These are phyloP conservation scores for Aquanectria penicillioides DNA, from an alignment of 2,329 filamentous ascomycete genomes.

Conservation along the genomic window DNA sequence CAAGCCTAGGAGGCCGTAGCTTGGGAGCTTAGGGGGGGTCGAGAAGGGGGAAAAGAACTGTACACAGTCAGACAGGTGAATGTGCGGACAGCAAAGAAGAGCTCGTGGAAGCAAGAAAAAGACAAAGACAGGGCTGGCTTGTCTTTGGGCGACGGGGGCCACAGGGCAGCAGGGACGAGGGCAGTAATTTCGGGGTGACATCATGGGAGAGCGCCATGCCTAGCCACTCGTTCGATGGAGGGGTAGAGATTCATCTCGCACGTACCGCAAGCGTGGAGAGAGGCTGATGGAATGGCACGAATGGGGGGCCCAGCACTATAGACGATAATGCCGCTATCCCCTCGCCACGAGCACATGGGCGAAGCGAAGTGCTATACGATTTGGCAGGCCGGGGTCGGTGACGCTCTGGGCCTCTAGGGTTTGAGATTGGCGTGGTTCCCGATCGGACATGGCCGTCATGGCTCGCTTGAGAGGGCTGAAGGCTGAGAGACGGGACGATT, in stretches of 20 bases:
- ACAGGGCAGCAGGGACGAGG: conserved; percentile 11
- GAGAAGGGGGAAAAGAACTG: not conserved
- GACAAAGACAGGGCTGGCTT: not conserved
- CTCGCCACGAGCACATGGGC: not conserved
- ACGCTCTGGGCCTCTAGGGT: not conserved
- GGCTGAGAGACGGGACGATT: not conserved
- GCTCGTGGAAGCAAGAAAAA: conserved; percentile 1
- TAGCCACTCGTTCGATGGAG: conserved; percentile 28
- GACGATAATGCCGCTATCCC: conserved; percentile 17
- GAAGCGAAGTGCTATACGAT: conserved; percentile 3
- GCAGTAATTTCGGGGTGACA: conserved; percentile 32
- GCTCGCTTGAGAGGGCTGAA: conserved; percentile 4
- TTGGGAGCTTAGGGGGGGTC: not conserved
- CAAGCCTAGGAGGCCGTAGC: not conserved
- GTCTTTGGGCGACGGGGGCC: not conserved
- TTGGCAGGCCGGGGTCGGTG: conserved; percentile 6
- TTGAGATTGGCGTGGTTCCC: conserved; percentile 6
- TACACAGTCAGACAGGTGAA: no score
- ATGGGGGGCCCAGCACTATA: not conserved
- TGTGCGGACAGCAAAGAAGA: not conserved
- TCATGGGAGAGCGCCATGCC: conserved; percentile 16
- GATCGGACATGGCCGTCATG: conserved; percentile 17
- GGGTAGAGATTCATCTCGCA: conserved; percentile 19
- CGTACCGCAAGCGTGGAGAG: conserved; percentile 15
- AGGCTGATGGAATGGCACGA: no score